Base-by-base conservation (phyloP, 2,329 filamentous ascomycete genomes). In the Waltergamsia citrina region DNA sequence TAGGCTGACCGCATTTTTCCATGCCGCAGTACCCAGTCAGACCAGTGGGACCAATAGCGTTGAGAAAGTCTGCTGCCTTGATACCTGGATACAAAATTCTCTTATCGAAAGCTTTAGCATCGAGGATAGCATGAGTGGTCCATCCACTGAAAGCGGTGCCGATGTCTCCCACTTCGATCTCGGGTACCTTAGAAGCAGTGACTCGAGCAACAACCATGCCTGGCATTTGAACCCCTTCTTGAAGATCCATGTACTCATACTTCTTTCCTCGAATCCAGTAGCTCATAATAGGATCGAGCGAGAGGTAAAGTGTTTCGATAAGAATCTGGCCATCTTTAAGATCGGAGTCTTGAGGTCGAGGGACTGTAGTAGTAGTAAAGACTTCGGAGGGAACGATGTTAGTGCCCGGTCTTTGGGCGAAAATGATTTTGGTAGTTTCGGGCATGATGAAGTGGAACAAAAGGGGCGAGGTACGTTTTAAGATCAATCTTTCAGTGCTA, bases 1-100 rank as follows among this genome's bases (percentile, higher is more conserved):
- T 75, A 24, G 81, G 73, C 35, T 80, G 60, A 2, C 74, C 83
- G 29, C 87, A 71, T 35, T 81, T 69, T 20, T 72, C 54, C 50
- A 88, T 73, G n/a, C 83, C 83, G 41, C 83, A 81, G 57, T 85
- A 88, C 2, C 82, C 83, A 0, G 84, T 87, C 41, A 87, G 45
- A 3, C 80, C 80, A 0, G 81, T 85, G 53, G 75, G 60, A 8
- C 82, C 83, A 21, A 74, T 59, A 17, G 71, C 68, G 4, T 74
- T 73, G 34, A 81, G 60, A 7, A 74, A 65, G 50, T 85, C 78
- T 14, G 62, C 46, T 37, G 59, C 52, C 18, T 53, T 47, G n/a
- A 62, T 52, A 21, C 53, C 41, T 5, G 68, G 66, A 38, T 65
- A 55, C 14, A 46, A 38, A 12, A 63, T 46, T 4, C 56, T 37